phyloP scores from a whole-genome alignment of 495 filamentous ascomycete genomes.

The Ascobolus immersus region DNA sequence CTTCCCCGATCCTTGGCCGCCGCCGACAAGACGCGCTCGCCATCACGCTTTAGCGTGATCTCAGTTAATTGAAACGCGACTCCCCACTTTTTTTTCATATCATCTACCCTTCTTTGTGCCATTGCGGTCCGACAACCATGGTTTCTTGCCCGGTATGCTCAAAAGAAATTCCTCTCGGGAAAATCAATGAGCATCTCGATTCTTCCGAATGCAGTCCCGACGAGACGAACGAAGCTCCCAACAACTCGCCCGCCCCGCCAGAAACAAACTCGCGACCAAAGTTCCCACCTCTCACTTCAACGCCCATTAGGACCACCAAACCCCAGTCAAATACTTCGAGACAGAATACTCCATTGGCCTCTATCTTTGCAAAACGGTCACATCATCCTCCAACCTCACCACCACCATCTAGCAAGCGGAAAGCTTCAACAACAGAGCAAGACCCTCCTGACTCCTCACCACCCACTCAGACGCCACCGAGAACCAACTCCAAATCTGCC shows the following conservation, averaged over 20 bases:
- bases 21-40: too few species aligned
- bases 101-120: too few species aligned
- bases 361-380: not conserved
- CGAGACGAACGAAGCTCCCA: conserved; percentile 5
- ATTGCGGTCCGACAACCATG: too few species aligned
- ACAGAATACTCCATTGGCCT: not conserved
- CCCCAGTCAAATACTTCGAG: too few species aligned
- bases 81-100: too few species aligned
- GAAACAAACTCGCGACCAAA: conserved; percentile 6
- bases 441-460: conserved; percentile 4
- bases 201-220: conserved; percentile 8
- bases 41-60: too few species aligned
- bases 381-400: not conserved
- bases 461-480: conserved; percentile 3
- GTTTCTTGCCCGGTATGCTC: conserved; percentile 75
- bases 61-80: too few species aligned
- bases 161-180: conserved; percentile 40
- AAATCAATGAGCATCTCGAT: conserved; percentile 86
- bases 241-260: conserved; percentile 1
- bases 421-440: conserved; percentile 3
- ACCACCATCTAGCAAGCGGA: conserved; percentile 1
- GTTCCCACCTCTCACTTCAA: not conserved
- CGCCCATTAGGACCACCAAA: too few species aligned
- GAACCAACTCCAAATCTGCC: too few species aligned
- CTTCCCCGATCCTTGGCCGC: too few species aligned